Evolutionary conservation across 108 stramenopile genomes (phyloP), one percentile per base, ranked within the genome.

Genomic region (Aurantiochytrium sp.): DNA sequence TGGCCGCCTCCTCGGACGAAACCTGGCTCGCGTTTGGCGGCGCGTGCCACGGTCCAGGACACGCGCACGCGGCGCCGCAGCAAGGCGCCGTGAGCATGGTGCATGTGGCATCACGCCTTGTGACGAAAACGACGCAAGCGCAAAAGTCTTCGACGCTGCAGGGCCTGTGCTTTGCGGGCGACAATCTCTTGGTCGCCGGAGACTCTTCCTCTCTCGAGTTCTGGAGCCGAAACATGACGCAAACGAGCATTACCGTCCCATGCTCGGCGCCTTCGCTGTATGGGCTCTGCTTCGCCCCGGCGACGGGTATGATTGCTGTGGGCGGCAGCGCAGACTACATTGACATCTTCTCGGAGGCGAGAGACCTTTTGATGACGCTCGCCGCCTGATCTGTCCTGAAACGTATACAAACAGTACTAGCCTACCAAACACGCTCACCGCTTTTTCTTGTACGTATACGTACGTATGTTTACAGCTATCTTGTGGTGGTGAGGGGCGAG

Each of bases 21-120:
- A 48, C 8, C 24, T 81, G 73, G 73, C 39, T 81, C n/a, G 73
- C 73, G 10, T 48, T 81, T 41, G 73, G 73, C 8, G 73, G 73
- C 42, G n/a, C 42, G n/a, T 19, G 8, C n/a, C 68, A 19, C 30
- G 30, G 21, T 21, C 53, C 12, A 54, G 21, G 53, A 0, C 53
- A 54, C n/a, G n/a, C n/a, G n/a, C n/a, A n/a, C n/a, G n/a, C n/a
- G n/a, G n/a, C n/a, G n/a, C n/a, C n/a, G n/a, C n/a, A n/a, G n/a
- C n/a, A n/a, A 24, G 59, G 59, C 12, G 59, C 59, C 27, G 59
- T 65, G 32, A 65, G 59, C 59, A 65, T 65, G 59, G 59, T 65
- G 10, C 59, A 65, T 65, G 59, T 65, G 19, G 59, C 59, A 10
- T 65, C 59, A 27, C 59, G 59, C 59, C 59, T 65, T 34, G 59